phyloP scores from a whole-genome alignment of 2,329 filamentous ascomycete genomes.

The Arthrocladium fulminans region DNA sequence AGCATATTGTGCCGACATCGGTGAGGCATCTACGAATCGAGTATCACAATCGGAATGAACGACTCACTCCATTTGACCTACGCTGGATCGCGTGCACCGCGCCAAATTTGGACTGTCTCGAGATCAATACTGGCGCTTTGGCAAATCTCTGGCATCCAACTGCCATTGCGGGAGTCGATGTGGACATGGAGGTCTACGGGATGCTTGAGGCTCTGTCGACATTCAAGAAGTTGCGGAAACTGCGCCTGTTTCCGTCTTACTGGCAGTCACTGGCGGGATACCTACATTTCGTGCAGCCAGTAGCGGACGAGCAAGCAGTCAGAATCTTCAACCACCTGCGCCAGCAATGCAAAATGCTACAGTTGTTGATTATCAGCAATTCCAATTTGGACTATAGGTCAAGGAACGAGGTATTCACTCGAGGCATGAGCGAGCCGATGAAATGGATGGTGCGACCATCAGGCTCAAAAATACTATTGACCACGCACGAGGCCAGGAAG shows the following conservation, averaged over 20 bases:
- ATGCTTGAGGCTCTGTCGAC: conserved; percentile 19
- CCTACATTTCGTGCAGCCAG: conserved; percentile 5
- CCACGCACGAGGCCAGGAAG: conserved; percentile 16
- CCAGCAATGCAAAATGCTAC: conserved; percentile 13
- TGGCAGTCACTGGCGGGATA: conserved; percentile 3
- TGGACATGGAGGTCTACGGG: conserved; percentile 21
- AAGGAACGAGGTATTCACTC: not conserved
- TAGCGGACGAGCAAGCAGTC: conserved; percentile 20
- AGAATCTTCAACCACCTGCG: conserved; percentile 21
- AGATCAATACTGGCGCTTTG: conserved; percentile 21
- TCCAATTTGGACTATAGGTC: conserved; percentile 3
- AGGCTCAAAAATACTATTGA: conserved; percentile 19
- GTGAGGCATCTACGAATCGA: conserved; percentile 13
- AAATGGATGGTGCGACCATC: conserved; percentile 18
- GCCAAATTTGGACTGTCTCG: conserved; percentile 19
- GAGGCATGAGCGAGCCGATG: conserved; percentile 17
- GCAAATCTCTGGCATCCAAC: conserved; percentile 22
- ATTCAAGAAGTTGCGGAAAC: conserved; percentile 17
- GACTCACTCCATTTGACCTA: conserved; percentile 16
- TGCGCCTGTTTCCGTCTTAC: conserved; percentile 23
- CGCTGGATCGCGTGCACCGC: conserved; percentile 12
- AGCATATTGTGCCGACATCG: conserved; percentile 11
- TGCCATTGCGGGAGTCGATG: conserved; percentile 21
- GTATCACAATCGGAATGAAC: conserved; percentile 12
- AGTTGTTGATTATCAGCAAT: conserved; percentile 16